Evolutionary conservation across 306 rosid genomes (phyloP).

Genomic region (Cicer bijugum): DNA sequence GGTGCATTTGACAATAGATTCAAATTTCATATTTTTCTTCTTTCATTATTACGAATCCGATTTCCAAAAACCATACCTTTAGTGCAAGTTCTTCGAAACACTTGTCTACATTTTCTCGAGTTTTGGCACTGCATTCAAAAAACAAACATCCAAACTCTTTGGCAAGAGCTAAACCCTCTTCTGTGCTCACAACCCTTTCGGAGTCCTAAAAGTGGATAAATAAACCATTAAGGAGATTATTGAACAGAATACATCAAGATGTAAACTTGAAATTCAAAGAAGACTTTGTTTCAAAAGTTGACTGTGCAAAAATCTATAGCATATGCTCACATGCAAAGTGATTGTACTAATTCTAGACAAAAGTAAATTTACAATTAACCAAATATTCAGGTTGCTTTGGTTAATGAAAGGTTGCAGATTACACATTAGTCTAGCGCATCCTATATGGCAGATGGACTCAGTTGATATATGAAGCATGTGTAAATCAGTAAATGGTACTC

Average conservation of each 20-base stretch:
- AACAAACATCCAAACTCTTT: slow-evolving; percentile 81
- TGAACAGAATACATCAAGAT: not conserved
- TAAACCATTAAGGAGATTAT: not conserved
- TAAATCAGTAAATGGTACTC: too few relatives aligned
- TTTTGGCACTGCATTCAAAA: slow-evolving; percentile 94
- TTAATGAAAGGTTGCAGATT: too few relatives aligned
- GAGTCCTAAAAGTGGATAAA: slow-evolving; percentile 61
- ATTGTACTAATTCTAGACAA: not conserved
- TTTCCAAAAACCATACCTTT: slow-evolving; percentile 55
- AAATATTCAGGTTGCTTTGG: too few relatives aligned
- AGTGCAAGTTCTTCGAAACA: slow-evolving; percentile 90
- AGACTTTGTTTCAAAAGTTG: not conserved
- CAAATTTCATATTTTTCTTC: too few relatives aligned
- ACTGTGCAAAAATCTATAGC: too few relatives aligned
- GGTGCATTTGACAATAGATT: too few relatives aligned
- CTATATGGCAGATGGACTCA: too few relatives aligned
- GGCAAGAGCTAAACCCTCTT: slow-evolving; percentile 88
- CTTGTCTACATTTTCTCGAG: slow-evolving; percentile 82
- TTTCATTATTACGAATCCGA: too few relatives aligned
- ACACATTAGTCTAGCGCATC: too few relatives aligned
- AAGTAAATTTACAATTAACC: too few relatives aligned
- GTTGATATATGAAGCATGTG: too few relatives aligned
- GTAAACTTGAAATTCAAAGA: not conserved
- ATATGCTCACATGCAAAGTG: not conserved
- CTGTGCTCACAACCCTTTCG: slow-evolving; percentile 86